These are phyloP conservation scores for Elongisporangium prolatum DNA, from an alignment of 352 stramenopile species.

Conservation along the genomic window DNA sequence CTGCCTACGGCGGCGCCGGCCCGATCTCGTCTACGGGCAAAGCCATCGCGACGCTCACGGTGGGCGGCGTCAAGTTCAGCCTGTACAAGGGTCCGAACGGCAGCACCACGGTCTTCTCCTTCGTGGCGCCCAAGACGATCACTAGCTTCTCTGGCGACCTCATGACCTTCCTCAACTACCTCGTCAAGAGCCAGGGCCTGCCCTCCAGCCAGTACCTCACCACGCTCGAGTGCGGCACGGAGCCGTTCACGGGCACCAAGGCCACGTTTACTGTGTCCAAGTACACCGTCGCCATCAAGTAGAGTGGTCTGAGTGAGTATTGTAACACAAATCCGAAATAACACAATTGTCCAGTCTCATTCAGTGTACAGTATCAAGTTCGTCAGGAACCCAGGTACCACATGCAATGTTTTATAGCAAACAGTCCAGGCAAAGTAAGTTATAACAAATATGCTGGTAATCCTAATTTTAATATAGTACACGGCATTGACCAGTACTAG, in stretches of 20 bases:
- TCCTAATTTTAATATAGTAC: no score
- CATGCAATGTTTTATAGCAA: no score
- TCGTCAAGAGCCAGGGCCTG: slow-evolving; percentile 19
- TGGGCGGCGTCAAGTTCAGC: slow-evolving; percentile 20
- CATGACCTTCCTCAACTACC: slow-evolving; percentile 24
- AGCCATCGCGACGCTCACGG: slow-evolving; percentile 16
- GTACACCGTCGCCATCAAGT: slow-evolving; percentile 22
- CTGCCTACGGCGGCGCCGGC: slow-evolving; percentile 20
- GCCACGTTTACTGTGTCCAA: slow-evolving; percentile 23
- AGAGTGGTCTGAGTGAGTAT: not conserved
- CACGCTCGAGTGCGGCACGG: slow-evolving; percentile 23
- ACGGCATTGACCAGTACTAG: no score
- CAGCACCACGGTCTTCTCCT: slow-evolving; percentile 30
- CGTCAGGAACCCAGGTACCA: no score
- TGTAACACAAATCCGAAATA: not conserved
- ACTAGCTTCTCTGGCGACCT: slow-evolving; percentile 20
- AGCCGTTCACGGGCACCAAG: slow-evolving; percentile 25
- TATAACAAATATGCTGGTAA: no score
- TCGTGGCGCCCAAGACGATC: slow-evolving; percentile 18
- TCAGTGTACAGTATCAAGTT: no score
- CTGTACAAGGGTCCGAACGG: slow-evolving; percentile 30
- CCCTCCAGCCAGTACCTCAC: slow-evolving; percentile 18
- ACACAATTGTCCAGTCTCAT: no score
- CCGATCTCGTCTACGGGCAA: slow-evolving; percentile 21
- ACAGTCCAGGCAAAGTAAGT: no score